Percentiles rank a stretch among this genome's conserved stretches.
These are phyloP conservation scores for Hordeum marinum DNA, from an alignment of 176 grass and related monocot genomes.

Conservation along the genomic window DNA sequence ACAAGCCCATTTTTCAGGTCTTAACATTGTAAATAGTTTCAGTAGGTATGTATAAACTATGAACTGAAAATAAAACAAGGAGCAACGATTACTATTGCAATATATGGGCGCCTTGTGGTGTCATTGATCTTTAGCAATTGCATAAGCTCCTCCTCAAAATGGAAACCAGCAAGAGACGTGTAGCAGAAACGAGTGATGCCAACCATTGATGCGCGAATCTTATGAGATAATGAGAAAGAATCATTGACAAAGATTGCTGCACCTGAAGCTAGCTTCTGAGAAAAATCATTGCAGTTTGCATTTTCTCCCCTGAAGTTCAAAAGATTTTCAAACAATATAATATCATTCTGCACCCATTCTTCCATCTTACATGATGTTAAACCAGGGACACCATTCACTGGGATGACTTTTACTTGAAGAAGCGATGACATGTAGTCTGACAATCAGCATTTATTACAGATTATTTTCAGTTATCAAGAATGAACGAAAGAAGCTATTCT, in stretches of 20 bases:
- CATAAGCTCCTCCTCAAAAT: constrained; percentile 73
- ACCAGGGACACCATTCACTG: constrained; percentile 36
- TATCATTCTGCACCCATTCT: constrained; percentile 32
- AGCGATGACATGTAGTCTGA: constrained; percentile 74
- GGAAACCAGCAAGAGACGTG: constrained; percentile 81
- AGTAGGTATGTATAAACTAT: not conserved
- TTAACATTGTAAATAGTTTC: not conserved
- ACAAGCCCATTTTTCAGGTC: not conserved
- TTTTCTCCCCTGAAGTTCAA: constrained; percentile 73
- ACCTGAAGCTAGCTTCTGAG: constrained; percentile 64
- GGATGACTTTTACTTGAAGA: constrained; percentile 65
- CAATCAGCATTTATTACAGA: constrained; percentile 24
- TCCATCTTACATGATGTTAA: constrained; percentile 39
- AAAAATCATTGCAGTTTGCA: constrained; percentile 71
- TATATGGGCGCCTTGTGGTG: constrained; percentile 55
- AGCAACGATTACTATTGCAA: constrained; percentile 83
- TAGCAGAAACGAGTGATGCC: constrained; percentile 78
- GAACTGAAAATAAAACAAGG: constrained; percentile 19
- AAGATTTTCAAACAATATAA: constrained; percentile 78
- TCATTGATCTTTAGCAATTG: constrained; percentile 63
- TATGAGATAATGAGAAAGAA: constrained; percentile 86
- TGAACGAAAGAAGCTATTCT: not conserved
- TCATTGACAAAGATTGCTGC: constrained; percentile 74
- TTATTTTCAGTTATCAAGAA: constrained; percentile 10
- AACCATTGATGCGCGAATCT: constrained; percentile 89